phyloP scores from a whole-genome alignment of 2,329 filamentous ascomycete species.

The Trichothecium roseum region DNA sequence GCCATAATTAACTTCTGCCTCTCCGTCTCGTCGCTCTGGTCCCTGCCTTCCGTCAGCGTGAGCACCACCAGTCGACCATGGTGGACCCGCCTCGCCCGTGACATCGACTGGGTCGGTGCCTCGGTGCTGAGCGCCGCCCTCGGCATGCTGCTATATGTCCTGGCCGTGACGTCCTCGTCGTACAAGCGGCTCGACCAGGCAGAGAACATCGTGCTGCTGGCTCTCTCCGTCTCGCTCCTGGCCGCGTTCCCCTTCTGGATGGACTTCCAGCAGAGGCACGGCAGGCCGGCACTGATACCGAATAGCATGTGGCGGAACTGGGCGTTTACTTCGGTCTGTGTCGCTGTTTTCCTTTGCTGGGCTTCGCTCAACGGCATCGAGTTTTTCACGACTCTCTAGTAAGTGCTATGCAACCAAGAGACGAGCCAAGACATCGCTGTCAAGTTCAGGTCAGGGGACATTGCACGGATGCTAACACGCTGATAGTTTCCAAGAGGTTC shows the following conservation, averaged over 20 bases:
- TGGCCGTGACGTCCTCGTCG: conserved; percentile 31
- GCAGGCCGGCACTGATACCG: conserved; percentile 45
- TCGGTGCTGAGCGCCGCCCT: conserved; percentile 31
- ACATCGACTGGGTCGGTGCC: conserved; percentile 45
- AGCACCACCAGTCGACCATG: conserved; percentile 13
- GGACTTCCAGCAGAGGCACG: conserved; percentile 31
- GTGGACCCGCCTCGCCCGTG: conserved; percentile 16
- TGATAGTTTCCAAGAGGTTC: conserved; percentile 35
- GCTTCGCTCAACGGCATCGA: conserved; percentile 36
- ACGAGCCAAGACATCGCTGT: background rate
- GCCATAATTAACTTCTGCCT: conserved; percentile 24
- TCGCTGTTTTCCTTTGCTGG: conserved; percentile 35
- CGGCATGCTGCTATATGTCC: conserved; percentile 39
- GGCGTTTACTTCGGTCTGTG: conserved; percentile 44
- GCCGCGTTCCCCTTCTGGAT: conserved; percentile 46
- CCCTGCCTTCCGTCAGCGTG: conserved; percentile 16
- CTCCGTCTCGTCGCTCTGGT: conserved; percentile 24
- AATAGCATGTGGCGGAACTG: conserved; percentile 48
- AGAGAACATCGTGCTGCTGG: conserved; percentile 32
- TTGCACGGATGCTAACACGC: conserved; percentile 4
- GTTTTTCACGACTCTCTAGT: conserved; percentile 37
- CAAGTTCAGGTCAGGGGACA: background rate
- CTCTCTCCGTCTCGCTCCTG: conserved; percentile 29
- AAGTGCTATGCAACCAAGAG: conserved; percentile 9
- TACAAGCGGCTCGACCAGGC: conserved; percentile 27